Evolutionary conservation across 495 filamentous ascomycete species (phyloP), one percentile per base, ranked within the genome.

Genomic region (Aspergillus hancockii): DNA sequence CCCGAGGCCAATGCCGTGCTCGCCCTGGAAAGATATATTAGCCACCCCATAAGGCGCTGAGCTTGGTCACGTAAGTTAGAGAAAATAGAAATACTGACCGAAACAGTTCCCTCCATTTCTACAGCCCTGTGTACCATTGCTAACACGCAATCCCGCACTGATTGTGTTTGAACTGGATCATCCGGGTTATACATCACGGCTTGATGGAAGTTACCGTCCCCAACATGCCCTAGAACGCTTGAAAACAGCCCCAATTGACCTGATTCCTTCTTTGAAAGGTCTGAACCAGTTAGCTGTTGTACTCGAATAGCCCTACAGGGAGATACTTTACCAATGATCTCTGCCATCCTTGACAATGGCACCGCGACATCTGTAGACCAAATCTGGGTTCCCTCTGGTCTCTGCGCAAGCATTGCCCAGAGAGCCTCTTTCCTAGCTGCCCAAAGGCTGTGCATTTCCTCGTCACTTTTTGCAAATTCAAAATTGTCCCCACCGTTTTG

Each of bases 131-230:
- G 80, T 14, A 94, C 88, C 91, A 96, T 94, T 56, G 87, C 85
- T 62, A 88, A 80, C 19, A 95, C 90, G 55, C 88, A 90, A n/a
- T 73, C 78, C 67, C 92, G 84, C 0, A 94, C 90, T 0, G 54
- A 55, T 19, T 58, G 52, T 50, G 83, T 84, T 18, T 83, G 82
- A 12, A 77, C 74, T 63, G 92, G 85, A 7, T 77, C 81, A 21
- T 90, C 82, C 59, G 92, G 65, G 22, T 72, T 55, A 38, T 68
- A 96, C 68, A 96, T 85, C 63, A 96, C 90, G 65, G 83, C 87
- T 68, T 89, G 88, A 69, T 96, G 92, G 70, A 95, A 96, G 68
- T 96, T 96, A 6, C 92, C 90, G 66, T 94, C 90, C 0, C 90
- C 90, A 49, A 94, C 83, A 61, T 94, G 90, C 5, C 88, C 90